Base-by-base conservation (phyloP, 2,329 filamentous ascomycete species). In the Davidsoniella australis region DNA sequence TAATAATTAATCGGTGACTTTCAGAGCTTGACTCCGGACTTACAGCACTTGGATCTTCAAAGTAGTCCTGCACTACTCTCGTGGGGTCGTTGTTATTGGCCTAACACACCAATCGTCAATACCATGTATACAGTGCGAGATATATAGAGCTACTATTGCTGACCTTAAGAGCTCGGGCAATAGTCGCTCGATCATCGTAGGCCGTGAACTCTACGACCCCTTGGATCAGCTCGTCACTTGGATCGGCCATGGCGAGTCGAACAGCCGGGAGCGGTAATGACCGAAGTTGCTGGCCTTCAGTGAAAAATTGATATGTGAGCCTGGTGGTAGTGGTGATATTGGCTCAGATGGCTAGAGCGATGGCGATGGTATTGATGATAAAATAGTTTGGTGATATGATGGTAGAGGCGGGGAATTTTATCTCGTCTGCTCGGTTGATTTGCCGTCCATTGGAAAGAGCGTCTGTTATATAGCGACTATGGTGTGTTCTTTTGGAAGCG, bases 41-140 rank as follows among this genome's bases (percentile, higher is more conserved):
- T 29, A 26, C 46, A 41, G 46, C 46, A 17, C 33, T 36, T 16
- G 38, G 9, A 26, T 49, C 48, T 26, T 53, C 51, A 17, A 44
- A 53, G 24, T 50, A 53, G n/a, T 53, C 51, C 10, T 50, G 45
- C 4, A 53, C 47, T 6, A 53, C 44, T 23, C 45, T 45, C 33
- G 40, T 53, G 18, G 24, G 18, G 36, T 52, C 50, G 29, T 52
- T 52, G 5, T 43, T 47, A 26, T 49, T 52, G 18, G 17, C 23
- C 47, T 48, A 23, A 16, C n/a, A 38, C 24, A 20, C 29, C 12
- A 33, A 33, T 33, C 29, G 29, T 33, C 29, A 33, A 33, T 33
- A 33, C 29, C 6, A 33, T 29, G 2, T 4, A 6, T 16, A 14
- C 18, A 26, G 24, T n/a, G 18, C 23, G 17, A 46, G 44, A n/a